Conservation (phyloP, 148 eudicot genomes). For the Beta vulgaris region DNA sequence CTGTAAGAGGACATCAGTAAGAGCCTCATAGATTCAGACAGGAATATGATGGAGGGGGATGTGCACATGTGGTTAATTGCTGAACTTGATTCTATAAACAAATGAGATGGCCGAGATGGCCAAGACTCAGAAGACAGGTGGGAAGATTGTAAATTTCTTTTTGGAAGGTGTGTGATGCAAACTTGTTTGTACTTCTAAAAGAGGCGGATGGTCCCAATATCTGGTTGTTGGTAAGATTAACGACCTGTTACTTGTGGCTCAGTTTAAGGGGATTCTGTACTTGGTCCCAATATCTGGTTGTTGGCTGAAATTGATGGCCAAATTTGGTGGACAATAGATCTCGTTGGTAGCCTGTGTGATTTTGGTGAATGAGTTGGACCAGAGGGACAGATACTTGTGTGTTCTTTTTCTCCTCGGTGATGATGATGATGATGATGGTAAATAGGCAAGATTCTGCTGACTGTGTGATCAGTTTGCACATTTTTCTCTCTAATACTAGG, state of each 20-base stretch:
- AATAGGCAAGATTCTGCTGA: not conserved
- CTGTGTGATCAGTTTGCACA: not conserved
- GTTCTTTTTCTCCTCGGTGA: not conserved
- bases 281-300: not conserved
- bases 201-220: no score
- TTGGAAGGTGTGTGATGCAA: no score
- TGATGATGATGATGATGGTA: not conserved
- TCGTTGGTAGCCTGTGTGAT: not conserved
- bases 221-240: no score
- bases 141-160: not conserved
- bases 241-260: not conserved
- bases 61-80: not conserved
- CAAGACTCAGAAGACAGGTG: not conserved
- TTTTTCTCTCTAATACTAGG: not conserved
- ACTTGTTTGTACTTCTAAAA: not conserved
- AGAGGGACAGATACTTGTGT: not conserved
- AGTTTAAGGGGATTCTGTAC: not conserved
- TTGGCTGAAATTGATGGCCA: not conserved
- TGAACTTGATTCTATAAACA: not conserved
- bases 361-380: not conserved
- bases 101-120: not conserved
- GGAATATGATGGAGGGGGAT: not conserved
- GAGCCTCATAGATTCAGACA: not conserved
- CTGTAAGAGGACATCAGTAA: not conserved
- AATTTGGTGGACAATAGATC: not conserved